Percentiles rank a stretch among this genome's conserved stretches.
These are phyloP conservation scores for Trypanosoma avium DNA, from an alignment of 208 protist genomes.

Conservation along the genomic window DNA sequence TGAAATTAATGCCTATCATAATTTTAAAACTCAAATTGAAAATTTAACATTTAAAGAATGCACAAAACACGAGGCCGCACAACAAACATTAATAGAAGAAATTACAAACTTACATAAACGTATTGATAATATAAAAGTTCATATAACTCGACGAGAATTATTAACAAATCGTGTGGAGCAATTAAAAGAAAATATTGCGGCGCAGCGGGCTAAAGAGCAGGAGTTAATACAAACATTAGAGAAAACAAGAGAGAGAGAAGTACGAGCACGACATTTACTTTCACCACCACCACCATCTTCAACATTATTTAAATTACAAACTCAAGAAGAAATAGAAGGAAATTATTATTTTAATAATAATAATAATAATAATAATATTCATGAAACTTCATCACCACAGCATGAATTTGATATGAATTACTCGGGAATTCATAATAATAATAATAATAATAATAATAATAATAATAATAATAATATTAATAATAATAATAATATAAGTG, in stretches of 20 bases:
- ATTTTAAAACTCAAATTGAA: slow-evolving; percentile 13
- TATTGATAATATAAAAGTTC: slow-evolving; percentile 15
- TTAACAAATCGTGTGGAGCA: slow-evolving; percentile 9
- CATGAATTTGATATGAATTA: slow-evolving; percentile 9
- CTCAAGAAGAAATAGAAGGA: too few species aligned
- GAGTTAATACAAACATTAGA: slow-evolving; percentile 12
- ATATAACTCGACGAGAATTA: slow-evolving; percentile 7
- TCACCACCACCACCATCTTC: background rate
- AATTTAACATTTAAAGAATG: slow-evolving; percentile 11
- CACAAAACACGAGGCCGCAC: slow-evolving; percentile 15
- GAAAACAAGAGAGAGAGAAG: background rate
- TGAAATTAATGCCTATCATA: slow-evolving; percentile 23
- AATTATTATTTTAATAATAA: too few species aligned
- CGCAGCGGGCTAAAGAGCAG: slow-evolving; percentile 20
- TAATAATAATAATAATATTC: background rate
- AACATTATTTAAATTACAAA: background rate
- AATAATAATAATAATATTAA: too few species aligned
- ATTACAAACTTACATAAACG: slow-evolving; percentile 22
- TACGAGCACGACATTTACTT: background rate
- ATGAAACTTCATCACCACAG: background rate
- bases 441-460: background rate
- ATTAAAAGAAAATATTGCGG: slow-evolving; percentile 17
- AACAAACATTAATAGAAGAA: slow-evolving; percentile 17
- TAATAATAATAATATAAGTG: too few species aligned
- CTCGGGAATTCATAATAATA: slow-evolving; percentile 15